Base-by-base conservation (phyloP, 2,329 filamentous ascomycete genomes). In the Diaporthe vaccinii region DNA sequence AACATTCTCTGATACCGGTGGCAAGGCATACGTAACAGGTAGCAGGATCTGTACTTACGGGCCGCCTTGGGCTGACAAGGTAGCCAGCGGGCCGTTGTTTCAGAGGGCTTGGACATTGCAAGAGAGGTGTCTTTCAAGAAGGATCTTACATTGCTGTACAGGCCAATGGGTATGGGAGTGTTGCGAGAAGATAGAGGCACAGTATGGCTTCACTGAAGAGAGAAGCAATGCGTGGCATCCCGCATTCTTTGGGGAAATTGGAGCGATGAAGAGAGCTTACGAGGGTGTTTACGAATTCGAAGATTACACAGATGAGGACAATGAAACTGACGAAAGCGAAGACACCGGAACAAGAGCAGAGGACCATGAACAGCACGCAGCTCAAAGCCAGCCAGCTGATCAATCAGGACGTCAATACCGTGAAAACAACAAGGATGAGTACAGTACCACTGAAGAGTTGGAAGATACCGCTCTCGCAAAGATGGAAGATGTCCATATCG, bases 111-210 rank as follows among this genome's bases (percentile, higher is more conserved):
- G 62, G 62, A 22, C 62, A 51, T 25, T 67, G 22, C 62, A 67
- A n/a, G 62, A 67, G 44, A 67, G 31, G 28, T 51, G 12, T 17
- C 62, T 67, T 12, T 67, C 62, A 34, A 67, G 62, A 20, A 67
- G 44, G 31, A 67, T 67, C 12, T 17, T 67, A 20, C 62, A 67
- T 51, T 67, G 62, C 28, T 67, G 62, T 7, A 15, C 20, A 2
- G 62, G 62, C 20, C 62, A 67, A 10, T 67, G 62, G 62, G 31
- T 67, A 17, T 67, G 62, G 62, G 62, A 67, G 31, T 67, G 62
- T 20, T 67, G 62, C 12, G 62, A 67, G 31, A 67, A 10, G 28
- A 10, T 67, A 51, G 62, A 67, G 28, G 62, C 62, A 25, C 62
- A 67, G 31, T 51, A 5, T 36, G 62, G 62, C 44, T 51, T 36